Base-by-base conservation (phyloP, 306 rosid species). In the Trifolium pratense region DNA sequence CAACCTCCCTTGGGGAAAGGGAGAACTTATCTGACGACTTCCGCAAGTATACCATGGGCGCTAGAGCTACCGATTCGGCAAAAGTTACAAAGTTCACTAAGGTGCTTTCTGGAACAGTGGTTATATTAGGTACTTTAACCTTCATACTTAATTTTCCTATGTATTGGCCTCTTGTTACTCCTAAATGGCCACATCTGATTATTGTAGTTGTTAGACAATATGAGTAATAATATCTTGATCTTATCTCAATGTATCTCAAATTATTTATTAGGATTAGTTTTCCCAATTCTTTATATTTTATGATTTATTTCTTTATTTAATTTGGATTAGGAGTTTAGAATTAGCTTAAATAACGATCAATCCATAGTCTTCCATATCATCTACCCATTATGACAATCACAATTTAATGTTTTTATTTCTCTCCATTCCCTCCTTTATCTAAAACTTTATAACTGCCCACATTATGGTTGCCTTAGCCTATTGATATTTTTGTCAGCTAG, bases 41-140 rank as follows among this genome's bases (percentile, higher is more conserved):
- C 20, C 87, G 46, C 61, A 91, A 86, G 62, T 80, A 88, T 65
- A 23, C 85, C 36, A 58, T 84, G 71, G 93, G 98, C 43, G 87
- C 92, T 39, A 89, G 98, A 83, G 92, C 98, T 74, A 89, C 96
- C 16, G 98, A 93, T 78, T 85, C 97, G 55, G 90, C 98, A n/a
- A 87, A 97, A 76, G 86, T 93, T 46, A 61, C 73, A 76, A 93
- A 91, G 86, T 91, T 91, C 87, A 88, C 80, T 12, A 93, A 85
- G 84, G 90, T 81, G 76, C 97, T 93, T 76, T 89, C 97, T 5
- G 96, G 86, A 83, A 88, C 96, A 21, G 87, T 91, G 59, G 85
- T 87, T 68, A 80, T 86, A 73, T 76, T 89, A 86, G 98, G 98
- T 91, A 87, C 55, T 59, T 66, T 51, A 48, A 31, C 11, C 71